phyloP scores from a whole-genome alignment of 2,329 filamentous ascomycete species.

The Diaporthe citrichinensis region DNA sequence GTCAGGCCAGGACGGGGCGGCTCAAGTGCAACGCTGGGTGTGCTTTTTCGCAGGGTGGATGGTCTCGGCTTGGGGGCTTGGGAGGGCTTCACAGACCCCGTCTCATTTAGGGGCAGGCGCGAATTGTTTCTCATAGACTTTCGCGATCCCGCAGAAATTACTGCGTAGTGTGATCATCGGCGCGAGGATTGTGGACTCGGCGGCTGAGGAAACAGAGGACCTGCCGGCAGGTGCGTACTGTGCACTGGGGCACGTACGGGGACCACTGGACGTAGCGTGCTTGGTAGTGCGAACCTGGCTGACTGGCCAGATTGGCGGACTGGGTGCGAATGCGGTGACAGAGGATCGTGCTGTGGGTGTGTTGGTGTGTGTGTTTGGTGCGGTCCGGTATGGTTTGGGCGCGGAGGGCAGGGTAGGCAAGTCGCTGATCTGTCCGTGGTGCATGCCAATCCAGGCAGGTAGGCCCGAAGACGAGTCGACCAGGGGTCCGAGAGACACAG shows the following conservation, averaged over 20 bases:
- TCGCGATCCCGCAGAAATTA: conserved; percentile 32
- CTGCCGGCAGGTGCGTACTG: conserved; percentile 6
- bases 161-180: conserved; percentile 23
- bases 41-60: conserved; percentile 14
- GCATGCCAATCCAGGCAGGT: conserved; percentile 35
- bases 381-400: conserved; percentile 12
- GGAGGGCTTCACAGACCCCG: conserved; percentile 37
- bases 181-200: not conserved
- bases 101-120: conserved; percentile 32
- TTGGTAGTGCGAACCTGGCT: conserved; percentile 15
- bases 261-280: not conserved
- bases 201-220: not conserved
- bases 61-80: conserved; percentile 31
- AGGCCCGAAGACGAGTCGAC: conserved; percentile 35
- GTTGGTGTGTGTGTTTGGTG: not conserved
- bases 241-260: not conserved
- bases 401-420: conserved; percentile 21
- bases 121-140: conserved; percentile 35
- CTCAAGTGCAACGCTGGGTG: conserved; percentile 18
- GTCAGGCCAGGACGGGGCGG: not conserved
- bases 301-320: not conserved
- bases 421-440: conserved; percentile 30
- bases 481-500: conserved; percentile 24
- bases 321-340: not conserved
- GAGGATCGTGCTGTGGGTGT: conserved; percentile 31